phyloP scores from a whole-genome alignment of 1,284 basidiomycete species.

The Puccinia horiana region DNA sequence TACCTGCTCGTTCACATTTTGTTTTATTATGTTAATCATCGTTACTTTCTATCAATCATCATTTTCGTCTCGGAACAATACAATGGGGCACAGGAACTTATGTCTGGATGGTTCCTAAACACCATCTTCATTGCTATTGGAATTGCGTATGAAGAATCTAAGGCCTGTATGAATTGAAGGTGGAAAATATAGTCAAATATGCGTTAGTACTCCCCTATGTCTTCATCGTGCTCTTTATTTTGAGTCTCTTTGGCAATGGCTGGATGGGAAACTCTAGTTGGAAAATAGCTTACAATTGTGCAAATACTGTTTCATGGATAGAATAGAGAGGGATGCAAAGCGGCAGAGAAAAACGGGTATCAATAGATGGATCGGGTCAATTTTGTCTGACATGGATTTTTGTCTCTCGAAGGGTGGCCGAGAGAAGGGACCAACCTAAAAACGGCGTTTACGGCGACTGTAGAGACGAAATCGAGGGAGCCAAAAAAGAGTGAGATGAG shows the following conservation, averaged over 20 bases:
- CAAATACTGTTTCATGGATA: background rate
- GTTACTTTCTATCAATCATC: background rate
- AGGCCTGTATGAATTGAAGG: constrained; percentile 22
- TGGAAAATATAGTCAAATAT: background rate
- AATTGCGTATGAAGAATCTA: constrained; percentile 67
- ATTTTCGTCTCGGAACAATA: background rate
- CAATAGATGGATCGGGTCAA: no score
- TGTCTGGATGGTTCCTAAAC: constrained; percentile 75
- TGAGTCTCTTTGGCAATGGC: no score
- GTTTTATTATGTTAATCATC: background rate
- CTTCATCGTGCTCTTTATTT: background rate
- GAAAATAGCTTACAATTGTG: constrained; percentile 26
- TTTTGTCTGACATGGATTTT: no score
- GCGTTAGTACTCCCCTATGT: background rate
- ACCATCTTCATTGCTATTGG: constrained; percentile 67
- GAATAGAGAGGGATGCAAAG: background rate
- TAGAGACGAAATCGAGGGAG: constrained; percentile 74
- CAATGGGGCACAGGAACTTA: background rate
- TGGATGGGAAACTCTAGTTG: background rate
- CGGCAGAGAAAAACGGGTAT: no score
- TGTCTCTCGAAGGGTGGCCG: background rate
- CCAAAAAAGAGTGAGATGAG: constrained; percentile 64
- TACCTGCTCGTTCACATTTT: constrained; percentile 56
- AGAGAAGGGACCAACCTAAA: constrained; percentile 68
- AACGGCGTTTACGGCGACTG: constrained; percentile 77